These are phyloP conservation scores for Pholiota adiposa DNA, from an alignment of 1,284 basidiomycete species.

Conservation along the genomic window DNA sequence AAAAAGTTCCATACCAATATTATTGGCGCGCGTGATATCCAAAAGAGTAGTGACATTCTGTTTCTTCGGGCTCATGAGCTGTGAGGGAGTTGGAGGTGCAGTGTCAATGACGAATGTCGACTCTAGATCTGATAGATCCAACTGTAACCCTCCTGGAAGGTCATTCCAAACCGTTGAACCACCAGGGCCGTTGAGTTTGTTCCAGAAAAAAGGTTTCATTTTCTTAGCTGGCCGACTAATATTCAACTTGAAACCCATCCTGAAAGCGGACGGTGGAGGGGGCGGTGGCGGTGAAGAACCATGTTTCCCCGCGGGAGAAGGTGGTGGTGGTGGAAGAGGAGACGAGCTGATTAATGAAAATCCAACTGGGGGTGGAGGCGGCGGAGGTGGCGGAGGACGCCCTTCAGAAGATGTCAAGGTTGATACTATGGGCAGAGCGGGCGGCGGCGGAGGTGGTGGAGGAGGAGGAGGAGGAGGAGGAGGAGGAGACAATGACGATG, in stretches of 20 bases:
- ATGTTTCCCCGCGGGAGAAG: slow-evolving; percentile 31
- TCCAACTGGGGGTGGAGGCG: slow-evolving; percentile 33
- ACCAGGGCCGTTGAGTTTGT: slow-evolving; percentile 61
- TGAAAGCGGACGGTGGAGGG: slow-evolving; percentile 40
- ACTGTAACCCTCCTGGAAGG: slow-evolving; percentile 40
- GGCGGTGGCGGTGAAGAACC: slow-evolving; percentile 32
- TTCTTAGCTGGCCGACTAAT: slow-evolving; percentile 55
- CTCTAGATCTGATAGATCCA: slow-evolving; percentile 76
- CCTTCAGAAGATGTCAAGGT: too few relatives aligned
- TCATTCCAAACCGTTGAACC: slow-evolving; percentile 77
- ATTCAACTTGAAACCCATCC: slow-evolving; percentile 33
- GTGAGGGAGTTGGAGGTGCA: slow-evolving; percentile 44
- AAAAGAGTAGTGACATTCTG: slow-evolving; percentile 71
- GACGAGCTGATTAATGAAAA: slow-evolving; percentile 19
- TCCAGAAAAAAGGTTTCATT: slow-evolving; percentile 91
- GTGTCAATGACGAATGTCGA: slow-evolving; percentile 73
- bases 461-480: slow-evolving; percentile 34
- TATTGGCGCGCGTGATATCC: slow-evolving; percentile 84
- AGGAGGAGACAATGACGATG: slow-evolving; percentile 10
- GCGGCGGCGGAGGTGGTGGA: slow-evolving; percentile 26
- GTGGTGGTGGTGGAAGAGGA: slow-evolving; percentile 31
- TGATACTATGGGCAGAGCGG: slow-evolving; percentile 17
- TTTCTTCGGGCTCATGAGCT: slow-evolving; percentile 52
- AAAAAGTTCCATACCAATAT: slow-evolving; percentile 59
- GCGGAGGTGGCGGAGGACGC: slow-evolving; percentile 32